Conservation (phyloP, 169 alveolate species). For the Babesia ovata region DNA sequence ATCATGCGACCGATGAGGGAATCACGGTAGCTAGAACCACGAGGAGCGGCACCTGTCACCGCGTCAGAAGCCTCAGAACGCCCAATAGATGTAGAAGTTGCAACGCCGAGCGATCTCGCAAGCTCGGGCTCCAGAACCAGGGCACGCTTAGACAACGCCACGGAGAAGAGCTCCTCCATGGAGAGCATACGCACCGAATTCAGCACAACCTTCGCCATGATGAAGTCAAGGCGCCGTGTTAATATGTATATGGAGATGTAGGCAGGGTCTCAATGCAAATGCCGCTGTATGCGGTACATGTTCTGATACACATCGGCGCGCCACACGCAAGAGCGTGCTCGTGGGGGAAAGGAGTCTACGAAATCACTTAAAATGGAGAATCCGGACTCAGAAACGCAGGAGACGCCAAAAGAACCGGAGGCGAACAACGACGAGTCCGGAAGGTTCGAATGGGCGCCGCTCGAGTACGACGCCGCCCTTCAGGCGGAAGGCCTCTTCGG, state of each 20-base stretch:
- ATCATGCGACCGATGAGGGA: conserved; percentile 39
- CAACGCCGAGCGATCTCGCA: conserved; percentile 33
- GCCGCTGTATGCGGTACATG: no score
- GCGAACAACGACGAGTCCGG: not conserved
- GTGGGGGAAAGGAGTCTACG: not conserved
- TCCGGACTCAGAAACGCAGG: not conserved
- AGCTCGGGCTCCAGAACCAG: conserved; percentile 58
- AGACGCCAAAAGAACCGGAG: not conserved
- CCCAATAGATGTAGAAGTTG: not conserved
- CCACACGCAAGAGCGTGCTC: not conserved
- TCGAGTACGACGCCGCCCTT: conserved; percentile 51
- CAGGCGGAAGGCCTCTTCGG: conserved; percentile 57
- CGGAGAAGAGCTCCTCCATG: conserved; percentile 63
- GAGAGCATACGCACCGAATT: conserved; percentile 57
- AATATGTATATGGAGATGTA: not conserved
- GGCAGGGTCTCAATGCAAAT: no score
- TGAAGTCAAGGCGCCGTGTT: not conserved
- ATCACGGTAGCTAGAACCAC: conserved; percentile 18
- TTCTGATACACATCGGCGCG: no score
- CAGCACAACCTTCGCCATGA: conserved; percentile 50
- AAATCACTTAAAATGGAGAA: conserved; percentile 7
- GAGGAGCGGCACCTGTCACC: not conserved
- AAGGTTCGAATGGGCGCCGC: conserved; percentile 41
- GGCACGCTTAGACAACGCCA: conserved; percentile 53
- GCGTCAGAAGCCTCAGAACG: not conserved